Base-by-base conservation (phyloP, 371 early-diverging fungal species). In the Thermomucor indicae-seudaticae region DNA sequence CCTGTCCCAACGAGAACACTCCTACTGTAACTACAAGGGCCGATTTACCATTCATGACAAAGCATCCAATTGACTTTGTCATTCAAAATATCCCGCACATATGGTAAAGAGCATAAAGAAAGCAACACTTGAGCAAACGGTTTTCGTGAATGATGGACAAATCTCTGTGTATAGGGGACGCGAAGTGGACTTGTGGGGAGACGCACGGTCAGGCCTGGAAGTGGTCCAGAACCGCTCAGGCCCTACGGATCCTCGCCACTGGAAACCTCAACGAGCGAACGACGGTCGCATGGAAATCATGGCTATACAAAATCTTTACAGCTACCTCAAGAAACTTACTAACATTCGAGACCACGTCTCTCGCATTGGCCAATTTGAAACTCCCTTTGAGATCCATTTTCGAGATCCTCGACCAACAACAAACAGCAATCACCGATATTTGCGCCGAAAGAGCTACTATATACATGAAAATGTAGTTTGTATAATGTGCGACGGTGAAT, bases 401-500 rank as follows among this genome's bases (percentile, higher is more conserved):
- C 59, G 66, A 8, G 42, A 42, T 6, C 66, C 66, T 7, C 19
- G 17, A 30, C 29, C 35, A 24, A n/a, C n/a, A n/a, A n/a, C n/a
- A n/a, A n/a, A n/a, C n/a, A n/a, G n/a, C n/a, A n/a, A n/a, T n/a
- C n/a, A n/a, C n/a, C 39, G 47, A 11, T 19, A 12, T 22, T 4
- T 40, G 23, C n/a, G 43, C 47, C 10, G 28, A 40, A 2, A 53
- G 35, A 59, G 62, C 32, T 59, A 45, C 14, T 62, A 62, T 41
- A 57, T 58, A 30, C 46, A 44, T 3, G 47, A 55, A n/a, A 70
- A 70, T 40, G 53, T 71, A 29, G 70, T 80, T 5, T 79, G 78
- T 51, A 71, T 79, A 37, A 83, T 84, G 84, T 78, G 79, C 55
- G 84, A 82, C 64, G 83, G 84, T 30, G 84, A 84, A 58, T 82